These are phyloP conservation scores for Centaurea solstitialis DNA, from an alignment of 129 eudicot species.

Conservation along the genomic window DNA sequence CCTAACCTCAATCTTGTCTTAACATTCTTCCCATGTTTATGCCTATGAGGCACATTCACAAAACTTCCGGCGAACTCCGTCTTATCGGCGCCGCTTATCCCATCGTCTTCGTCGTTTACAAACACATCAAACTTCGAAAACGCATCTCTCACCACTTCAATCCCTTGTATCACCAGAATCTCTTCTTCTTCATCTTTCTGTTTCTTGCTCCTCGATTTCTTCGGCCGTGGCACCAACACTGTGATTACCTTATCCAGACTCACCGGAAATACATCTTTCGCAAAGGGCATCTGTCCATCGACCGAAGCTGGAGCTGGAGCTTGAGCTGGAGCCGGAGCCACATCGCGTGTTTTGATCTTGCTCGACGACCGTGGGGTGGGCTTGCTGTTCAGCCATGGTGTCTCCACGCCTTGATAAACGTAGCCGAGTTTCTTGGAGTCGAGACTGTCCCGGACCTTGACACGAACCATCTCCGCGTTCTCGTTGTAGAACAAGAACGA, in stretches of 20 bases:
- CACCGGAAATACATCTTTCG: constrained; percentile 33
- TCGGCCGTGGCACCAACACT: constrained; percentile 43
- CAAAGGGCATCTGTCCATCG: constrained; percentile 28
- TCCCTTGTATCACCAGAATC: constrained; percentile 45
- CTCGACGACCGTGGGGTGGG: constrained; percentile 50
- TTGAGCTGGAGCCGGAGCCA: background rate
- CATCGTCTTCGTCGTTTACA: constrained; percentile 56
- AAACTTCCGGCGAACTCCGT: constrained; percentile 57
- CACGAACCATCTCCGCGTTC: constrained; percentile 49
- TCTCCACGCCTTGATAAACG: constrained; percentile 37
- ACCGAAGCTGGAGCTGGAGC: constrained; percentile 11
- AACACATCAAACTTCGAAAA: constrained; percentile 60
- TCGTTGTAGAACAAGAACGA: constrained; percentile 55
- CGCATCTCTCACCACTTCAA: constrained; percentile 31
- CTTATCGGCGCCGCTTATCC: constrained; percentile 27
- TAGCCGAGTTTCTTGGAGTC: constrained; percentile 49
- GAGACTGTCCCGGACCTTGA: constrained; percentile 46
- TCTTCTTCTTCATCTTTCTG: constrained; percentile 48
- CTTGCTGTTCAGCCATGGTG: constrained; percentile 46
- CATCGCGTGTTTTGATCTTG: constrained; percentile 29
- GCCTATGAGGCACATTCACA: constrained; percentile 57
- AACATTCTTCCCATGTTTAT: constrained; percentile 33
- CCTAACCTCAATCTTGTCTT: constrained; percentile 44
- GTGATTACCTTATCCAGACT: constrained; percentile 25
- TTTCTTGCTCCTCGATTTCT: constrained; percentile 43